Evolutionary conservation across 805 yeast species (phyloP).

Genomic region (Kuraishia molischiana): DNA sequence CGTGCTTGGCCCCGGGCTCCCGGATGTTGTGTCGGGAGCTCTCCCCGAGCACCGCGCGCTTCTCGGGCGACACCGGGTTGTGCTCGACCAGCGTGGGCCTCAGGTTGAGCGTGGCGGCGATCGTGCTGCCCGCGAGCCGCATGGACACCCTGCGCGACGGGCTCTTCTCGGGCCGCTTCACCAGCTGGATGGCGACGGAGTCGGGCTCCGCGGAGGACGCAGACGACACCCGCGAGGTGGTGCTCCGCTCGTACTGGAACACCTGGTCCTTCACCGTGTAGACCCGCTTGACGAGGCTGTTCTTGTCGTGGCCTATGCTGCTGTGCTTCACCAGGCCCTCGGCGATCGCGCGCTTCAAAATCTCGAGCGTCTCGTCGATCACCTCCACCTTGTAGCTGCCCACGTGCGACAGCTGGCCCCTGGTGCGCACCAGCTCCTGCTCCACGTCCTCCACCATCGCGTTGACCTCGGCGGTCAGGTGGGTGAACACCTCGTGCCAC

Average conservation of each 20-base stretch:
- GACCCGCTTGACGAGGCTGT: slow-evolving; percentile 3
- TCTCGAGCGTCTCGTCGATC: slow-evolving; percentile 9
- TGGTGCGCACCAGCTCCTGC: slow-evolving; percentile 8
- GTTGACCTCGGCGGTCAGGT: slow-evolving; percentile 31
- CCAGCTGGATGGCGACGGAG: not conserved
- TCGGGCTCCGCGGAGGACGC: not conserved
- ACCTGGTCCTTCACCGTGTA: not conserved
- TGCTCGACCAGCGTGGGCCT: slow-evolving; percentile 16
- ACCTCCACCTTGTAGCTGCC: slow-evolving; percentile 3
- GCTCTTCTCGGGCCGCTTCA: not conserved
- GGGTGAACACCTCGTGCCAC: slow-evolving; percentile 46
- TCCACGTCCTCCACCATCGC: slow-evolving; percentile 17
- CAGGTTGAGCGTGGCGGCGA: slow-evolving; percentile 10
- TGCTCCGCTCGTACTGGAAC: slow-evolving; percentile 1
- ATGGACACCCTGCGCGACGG: slow-evolving; percentile 1
- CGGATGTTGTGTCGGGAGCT: slow-evolving; percentile 1
- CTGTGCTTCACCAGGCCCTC: slow-evolving; percentile 9
- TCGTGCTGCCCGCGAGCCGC: slow-evolving; percentile 3
- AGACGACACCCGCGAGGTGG: not conserved
- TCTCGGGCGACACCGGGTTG: slow-evolving; percentile 16
- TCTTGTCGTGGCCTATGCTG: slow-evolving; percentile 2
- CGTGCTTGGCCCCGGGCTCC: not conserved
- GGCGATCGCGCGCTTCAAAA: slow-evolving; percentile 12
- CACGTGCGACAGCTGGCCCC: slow-evolving; percentile 2
- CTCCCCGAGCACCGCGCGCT: slow-evolving; percentile 17